Conservation (phyloP, 2,329 filamentous ascomycete genomes). For the Tolypocladium paradoxum region DNA sequence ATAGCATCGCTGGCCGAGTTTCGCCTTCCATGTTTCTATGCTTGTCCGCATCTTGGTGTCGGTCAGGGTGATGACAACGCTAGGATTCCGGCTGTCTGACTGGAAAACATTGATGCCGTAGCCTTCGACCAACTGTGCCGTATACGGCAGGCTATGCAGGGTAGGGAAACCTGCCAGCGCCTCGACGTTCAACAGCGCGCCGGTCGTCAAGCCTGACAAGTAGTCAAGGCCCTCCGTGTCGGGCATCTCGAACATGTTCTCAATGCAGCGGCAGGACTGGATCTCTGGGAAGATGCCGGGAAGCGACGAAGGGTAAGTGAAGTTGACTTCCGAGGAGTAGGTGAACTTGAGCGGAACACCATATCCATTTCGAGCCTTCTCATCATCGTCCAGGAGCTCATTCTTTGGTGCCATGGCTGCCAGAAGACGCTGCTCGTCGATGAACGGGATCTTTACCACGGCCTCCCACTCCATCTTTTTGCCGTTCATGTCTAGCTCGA, state of each 20-base stretch:
- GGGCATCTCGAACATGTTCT: slow-evolving; percentile 93
- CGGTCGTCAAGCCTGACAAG: slow-evolving; percentile 71
- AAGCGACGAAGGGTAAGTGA: slow-evolving; percentile 77
- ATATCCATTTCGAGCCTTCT: slow-evolving; percentile 79
- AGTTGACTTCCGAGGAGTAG: slow-evolving; percentile 67
- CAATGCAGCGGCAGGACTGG: slow-evolving; percentile 75
- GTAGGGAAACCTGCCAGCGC: slow-evolving; percentile 93
- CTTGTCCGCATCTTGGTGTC: slow-evolving; percentile 63
- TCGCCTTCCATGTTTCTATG: slow-evolving; percentile 61
- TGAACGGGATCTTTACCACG: slow-evolving; percentile 98
- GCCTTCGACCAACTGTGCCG: slow-evolving; percentile 56
- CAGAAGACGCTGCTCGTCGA: slow-evolving; percentile 80
- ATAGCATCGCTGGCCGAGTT: slow-evolving; percentile 76
- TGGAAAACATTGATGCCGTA: slow-evolving; percentile 94
- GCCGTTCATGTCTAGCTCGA: slow-evolving; percentile 97
- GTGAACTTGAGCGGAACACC: slow-evolving; percentile 90
- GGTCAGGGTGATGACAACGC: slow-evolving; percentile 79
- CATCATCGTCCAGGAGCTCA: slow-evolving; percentile 61
- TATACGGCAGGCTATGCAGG: slow-evolving; percentile 74
- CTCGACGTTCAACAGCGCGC: slow-evolving; percentile 67
- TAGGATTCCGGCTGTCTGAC: slow-evolving; percentile 90
- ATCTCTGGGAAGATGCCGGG: slow-evolving; percentile 86
- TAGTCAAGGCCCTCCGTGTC: slow-evolving; percentile 83
- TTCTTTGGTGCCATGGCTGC: slow-evolving; percentile 81
- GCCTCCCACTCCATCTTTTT: slow-evolving; percentile 99